phyloP scores from a whole-genome alignment of 2,329 filamentous ascomycete species.

The Botrytis sinoallii region DNA sequence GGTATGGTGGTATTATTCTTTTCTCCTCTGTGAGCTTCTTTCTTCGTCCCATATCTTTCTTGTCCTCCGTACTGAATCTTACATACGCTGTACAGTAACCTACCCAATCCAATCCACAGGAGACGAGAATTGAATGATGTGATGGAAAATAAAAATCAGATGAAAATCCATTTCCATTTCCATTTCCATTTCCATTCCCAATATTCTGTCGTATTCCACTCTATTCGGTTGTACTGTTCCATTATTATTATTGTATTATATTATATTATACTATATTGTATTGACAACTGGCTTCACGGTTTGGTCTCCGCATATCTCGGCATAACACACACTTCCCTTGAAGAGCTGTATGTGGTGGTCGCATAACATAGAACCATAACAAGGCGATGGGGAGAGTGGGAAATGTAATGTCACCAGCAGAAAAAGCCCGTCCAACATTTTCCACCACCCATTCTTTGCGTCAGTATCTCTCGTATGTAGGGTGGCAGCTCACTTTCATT shows the following conservation, averaged over 20 bases:
- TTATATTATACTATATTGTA: background rate
- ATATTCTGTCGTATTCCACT: background rate
- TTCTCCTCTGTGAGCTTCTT: background rate
- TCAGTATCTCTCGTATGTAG: background rate
- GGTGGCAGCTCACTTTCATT: slow-evolving; percentile 12
- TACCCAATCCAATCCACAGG: too few relatives aligned
- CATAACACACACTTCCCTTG: background rate
- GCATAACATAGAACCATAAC: background rate
- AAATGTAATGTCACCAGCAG: background rate
- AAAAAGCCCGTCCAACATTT: slow-evolving; percentile 4
- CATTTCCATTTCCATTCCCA: background rate
- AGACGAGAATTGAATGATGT: background rate
- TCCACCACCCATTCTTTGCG: background rate
- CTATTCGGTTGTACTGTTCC: background rate
- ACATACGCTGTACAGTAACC: background rate
- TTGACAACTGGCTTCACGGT: background rate
- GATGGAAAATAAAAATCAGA: background rate
- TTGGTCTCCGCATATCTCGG: slow-evolving; percentile 15
- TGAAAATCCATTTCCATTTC: background rate
- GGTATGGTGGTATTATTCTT: too few relatives aligned
- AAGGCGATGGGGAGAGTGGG: background rate
- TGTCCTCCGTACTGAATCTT: background rate
- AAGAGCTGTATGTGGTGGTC: background rate
- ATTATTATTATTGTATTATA: background rate
- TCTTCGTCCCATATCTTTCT: background rate